phyloP scores from a whole-genome alignment of 768 basidiomycete genomes.

The Pleurotus citrinopileatus region DNA sequence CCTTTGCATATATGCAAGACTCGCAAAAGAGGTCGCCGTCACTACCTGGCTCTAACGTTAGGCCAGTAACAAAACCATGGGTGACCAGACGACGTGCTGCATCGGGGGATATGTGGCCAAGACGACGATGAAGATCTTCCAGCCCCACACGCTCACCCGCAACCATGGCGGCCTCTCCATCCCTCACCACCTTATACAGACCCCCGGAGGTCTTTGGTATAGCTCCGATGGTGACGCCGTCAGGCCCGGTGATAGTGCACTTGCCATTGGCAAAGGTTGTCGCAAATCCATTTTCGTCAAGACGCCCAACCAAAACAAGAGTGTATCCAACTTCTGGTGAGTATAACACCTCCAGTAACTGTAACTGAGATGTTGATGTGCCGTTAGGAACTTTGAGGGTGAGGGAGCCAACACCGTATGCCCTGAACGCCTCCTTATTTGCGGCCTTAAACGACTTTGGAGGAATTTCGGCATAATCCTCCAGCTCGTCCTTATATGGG shows the following conservation, averaged over 20 bases:
- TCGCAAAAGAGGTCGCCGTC: conserved; percentile 18
- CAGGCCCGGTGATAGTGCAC: conserved; percentile 20
- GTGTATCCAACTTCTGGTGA: conserved; percentile 35
- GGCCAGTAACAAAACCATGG: neutral
- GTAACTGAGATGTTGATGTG: conserved; percentile 11
- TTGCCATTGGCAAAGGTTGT: conserved; percentile 26
- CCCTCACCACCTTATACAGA: conserved; percentile 22
- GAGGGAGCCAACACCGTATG: conserved; percentile 20
- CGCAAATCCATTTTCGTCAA: conserved; percentile 30
- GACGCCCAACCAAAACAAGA: conserved; percentile 30
- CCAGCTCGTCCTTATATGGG: conserved; percentile 16
- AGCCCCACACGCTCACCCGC: conserved; percentile 21
- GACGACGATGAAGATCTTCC: conserved; percentile 15
- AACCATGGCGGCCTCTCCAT: conserved; percentile 6
- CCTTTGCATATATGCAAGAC: conserved; percentile 23
- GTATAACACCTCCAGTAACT: conserved; percentile 32
- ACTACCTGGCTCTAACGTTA: conserved; percentile 1
- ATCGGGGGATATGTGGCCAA: conserved; percentile 8
- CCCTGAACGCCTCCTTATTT: conserved; percentile 20
- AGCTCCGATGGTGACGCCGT: conserved; percentile 18
- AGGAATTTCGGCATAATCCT: conserved; percentile 18
- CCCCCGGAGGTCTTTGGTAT: conserved; percentile 22
- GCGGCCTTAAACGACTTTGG: conserved; percentile 20
- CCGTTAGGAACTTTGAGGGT: conserved; percentile 20
- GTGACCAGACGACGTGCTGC: conserved; percentile 5